Conservation (phyloP, 1,139 yeast species). For the Suhomyces ambrosiae region DNA sequence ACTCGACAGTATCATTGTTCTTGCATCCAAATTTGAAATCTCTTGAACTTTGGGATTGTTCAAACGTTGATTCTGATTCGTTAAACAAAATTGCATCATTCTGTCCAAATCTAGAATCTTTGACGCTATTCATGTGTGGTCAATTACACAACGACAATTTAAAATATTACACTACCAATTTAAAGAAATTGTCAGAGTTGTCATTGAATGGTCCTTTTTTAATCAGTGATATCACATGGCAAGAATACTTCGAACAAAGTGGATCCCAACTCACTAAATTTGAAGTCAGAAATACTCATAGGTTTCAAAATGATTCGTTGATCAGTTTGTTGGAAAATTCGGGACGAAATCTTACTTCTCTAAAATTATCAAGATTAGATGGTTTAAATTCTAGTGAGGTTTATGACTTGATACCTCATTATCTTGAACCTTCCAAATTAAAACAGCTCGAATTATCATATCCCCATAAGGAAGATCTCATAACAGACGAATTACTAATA, state of each 20-base stretch:
- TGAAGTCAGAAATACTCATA: conserved; percentile 77
- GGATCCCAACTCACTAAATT: conserved; percentile 39
- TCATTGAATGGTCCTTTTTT: conserved; percentile 86
- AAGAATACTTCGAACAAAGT: conserved; percentile 59
- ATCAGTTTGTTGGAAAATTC: conserved; percentile 63
- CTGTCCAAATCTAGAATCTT: conserved; percentile 69
- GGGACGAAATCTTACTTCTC: conserved; percentile 52
- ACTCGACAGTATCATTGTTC: conserved; percentile 71
- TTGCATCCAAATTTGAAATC: conserved; percentile 57
- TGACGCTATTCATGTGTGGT: conserved; percentile 90
- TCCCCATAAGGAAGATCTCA: conserved; percentile 64
- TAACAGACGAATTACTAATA: conserved; percentile 72
- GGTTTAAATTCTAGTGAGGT: conserved; percentile 61
- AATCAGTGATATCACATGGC: conserved; percentile 77
- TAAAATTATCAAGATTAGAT: conserved; percentile 66
- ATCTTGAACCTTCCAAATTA: conserved; percentile 48
- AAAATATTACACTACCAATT: conserved; percentile 59
- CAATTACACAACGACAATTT: conserved; percentile 80
- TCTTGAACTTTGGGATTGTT: conserved; percentile 90
- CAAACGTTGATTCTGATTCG: conserved; percentile 68
- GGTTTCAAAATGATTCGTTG: conserved; percentile 71
- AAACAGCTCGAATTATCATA: conserved; percentile 66
- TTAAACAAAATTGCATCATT: conserved; percentile 71
- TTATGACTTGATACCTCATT: conserved; percentile 67
- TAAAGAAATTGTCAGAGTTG: conserved; percentile 54